Evolutionary conservation across 805 yeast genomes (phyloP).

Genomic region (Lachancea nothofagi): DNA sequence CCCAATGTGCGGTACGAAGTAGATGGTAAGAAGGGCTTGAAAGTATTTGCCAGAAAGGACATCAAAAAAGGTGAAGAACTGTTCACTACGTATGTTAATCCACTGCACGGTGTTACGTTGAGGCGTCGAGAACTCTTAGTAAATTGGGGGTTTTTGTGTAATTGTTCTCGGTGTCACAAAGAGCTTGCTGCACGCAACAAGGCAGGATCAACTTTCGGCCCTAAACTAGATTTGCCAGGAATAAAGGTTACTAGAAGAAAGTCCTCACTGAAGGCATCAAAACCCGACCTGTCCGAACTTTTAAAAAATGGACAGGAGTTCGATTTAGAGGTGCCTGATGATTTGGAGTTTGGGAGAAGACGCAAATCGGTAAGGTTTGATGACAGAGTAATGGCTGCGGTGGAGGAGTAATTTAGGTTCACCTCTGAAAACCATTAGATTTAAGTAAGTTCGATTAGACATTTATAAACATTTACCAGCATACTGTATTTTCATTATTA

Average conservation of each 20-base stretch:
- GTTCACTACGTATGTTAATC: slow-evolving; percentile 64
- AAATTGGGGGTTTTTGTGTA: slow-evolving; percentile 76
- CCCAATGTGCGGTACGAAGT: slow-evolving; percentile 58
- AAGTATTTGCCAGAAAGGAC: slow-evolving; percentile 52
- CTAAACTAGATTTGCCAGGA: neutral
- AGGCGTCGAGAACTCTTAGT: slow-evolving; percentile 61
- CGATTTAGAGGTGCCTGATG: slow-evolving; percentile 43
- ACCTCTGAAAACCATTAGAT: neutral
- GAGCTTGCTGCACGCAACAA: slow-evolving; percentile 34
- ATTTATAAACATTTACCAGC: neutral
- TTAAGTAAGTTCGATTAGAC: neutral
- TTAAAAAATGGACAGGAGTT: slow-evolving; percentile 41
- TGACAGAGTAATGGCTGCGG: slow-evolving; percentile 52
- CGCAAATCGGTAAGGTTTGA: slow-evolving; percentile 64
- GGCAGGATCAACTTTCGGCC: neutral
- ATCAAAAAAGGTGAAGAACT: slow-evolving; percentile 64
- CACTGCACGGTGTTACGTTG: slow-evolving; percentile 52
- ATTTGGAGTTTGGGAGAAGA: slow-evolving; percentile 37
- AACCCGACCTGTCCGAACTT: slow-evolving; percentile 44
- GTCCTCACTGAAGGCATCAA: slow-evolving; percentile 29
- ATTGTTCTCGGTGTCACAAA: slow-evolving; percentile 57
- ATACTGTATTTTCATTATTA: neutral
- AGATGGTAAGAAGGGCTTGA: slow-evolving; percentile 46
- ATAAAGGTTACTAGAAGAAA: slow-evolving; percentile 20
- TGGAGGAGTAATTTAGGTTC: slow-evolving; percentile 25